Evolutionary conservation across 805 yeast genomes (phyloP).

Genomic region (Saturnispora quitensis): DNA sequence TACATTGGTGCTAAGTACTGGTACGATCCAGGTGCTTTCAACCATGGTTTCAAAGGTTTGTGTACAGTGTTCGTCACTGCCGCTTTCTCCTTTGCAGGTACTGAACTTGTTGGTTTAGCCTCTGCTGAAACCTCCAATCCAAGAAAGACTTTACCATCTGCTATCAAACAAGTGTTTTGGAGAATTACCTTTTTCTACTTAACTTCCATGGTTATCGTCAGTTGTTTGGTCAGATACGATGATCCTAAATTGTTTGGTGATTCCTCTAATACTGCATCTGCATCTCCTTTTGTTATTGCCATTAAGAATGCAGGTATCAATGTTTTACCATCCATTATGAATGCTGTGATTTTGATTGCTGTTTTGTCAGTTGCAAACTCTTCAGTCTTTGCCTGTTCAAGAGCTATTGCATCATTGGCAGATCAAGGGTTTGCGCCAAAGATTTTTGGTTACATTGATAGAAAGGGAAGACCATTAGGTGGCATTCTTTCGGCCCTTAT

Average conservation of each 20-base stretch:
- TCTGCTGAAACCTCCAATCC: conserved; percentile 55
- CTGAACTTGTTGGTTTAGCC: conserved; percentile 52
- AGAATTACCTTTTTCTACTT: conserved; percentile 49
- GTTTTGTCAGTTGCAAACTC: conserved; percentile 73
- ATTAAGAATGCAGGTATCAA: conserved; percentile 51
- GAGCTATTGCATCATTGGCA: conserved; percentile 60
- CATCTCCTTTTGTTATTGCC: conserved; percentile 74
- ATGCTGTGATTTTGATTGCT: conserved; percentile 63
- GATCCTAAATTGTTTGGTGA: conserved; percentile 38
- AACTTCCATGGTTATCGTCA: conserved; percentile 37
- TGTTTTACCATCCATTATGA: conserved; percentile 63
- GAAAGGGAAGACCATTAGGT: conserved; percentile 67
- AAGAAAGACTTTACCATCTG: conserved; percentile 48
- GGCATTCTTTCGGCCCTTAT: conserved; percentile 49
- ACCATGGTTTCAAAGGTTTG: conserved; percentile 45
- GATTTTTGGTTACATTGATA: conserved; percentile 58
- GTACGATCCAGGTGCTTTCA: conserved; percentile 48
- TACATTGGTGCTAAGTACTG: conserved; percentile 51
- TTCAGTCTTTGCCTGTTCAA: conserved; percentile 63
- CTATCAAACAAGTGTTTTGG: conserved; percentile 54
- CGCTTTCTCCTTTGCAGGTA: conserved; percentile 54
- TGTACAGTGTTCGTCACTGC: conserved; percentile 55
- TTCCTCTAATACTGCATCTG: conserved; percentile 41
- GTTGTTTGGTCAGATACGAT: conserved; percentile 49
- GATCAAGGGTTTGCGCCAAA: conserved; percentile 63